Evolutionary conservation across 768 basidiomycete species (phyloP).

Genomic region (Hericium alpestre): DNA sequence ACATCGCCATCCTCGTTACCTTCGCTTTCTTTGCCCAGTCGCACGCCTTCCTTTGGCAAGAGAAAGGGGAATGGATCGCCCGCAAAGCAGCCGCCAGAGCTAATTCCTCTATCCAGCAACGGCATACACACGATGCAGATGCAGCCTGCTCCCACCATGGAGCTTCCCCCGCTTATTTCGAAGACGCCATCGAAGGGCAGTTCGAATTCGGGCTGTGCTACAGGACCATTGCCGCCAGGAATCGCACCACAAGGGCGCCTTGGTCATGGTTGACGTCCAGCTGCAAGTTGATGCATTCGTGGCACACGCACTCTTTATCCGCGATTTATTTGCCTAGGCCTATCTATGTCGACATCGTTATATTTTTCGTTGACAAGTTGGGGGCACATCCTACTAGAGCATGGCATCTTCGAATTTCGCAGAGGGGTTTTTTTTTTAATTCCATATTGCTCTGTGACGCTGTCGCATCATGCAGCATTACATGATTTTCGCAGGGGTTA

Average conservation of each 20-base stretch:
- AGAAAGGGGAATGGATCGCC: not conserved
- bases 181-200: slow-evolving; percentile 1
- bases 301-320: too few relatives aligned
- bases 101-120: slow-evolving; percentile 9
- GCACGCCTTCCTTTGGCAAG: not conserved
- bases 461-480: too few relatives aligned
- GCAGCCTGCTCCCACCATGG: slow-evolving; percentile 11
- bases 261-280: not conserved
- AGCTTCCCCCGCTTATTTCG: slow-evolving; percentile 7
- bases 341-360: not conserved
- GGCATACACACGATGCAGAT: slow-evolving; percentile 12
- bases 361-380: not conserved
- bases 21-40: not conserved
- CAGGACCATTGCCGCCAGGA: too few relatives aligned
- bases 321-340: too few relatives aligned
- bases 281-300: too few relatives aligned
- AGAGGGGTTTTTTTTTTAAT: too few relatives aligned
- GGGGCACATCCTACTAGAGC: too few relatives aligned
- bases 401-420: too few relatives aligned
- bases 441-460: too few relatives aligned
- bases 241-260: not conserved
- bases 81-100: not conserved
- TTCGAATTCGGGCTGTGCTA: not conserved
- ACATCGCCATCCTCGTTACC: not conserved
- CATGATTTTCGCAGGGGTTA: too few relatives aligned